These are phyloP conservation scores for Xylariomycetidae sp. DNA, from an alignment of 2,329 filamentous ascomycete genomes.

Conservation along the genomic window DNA sequence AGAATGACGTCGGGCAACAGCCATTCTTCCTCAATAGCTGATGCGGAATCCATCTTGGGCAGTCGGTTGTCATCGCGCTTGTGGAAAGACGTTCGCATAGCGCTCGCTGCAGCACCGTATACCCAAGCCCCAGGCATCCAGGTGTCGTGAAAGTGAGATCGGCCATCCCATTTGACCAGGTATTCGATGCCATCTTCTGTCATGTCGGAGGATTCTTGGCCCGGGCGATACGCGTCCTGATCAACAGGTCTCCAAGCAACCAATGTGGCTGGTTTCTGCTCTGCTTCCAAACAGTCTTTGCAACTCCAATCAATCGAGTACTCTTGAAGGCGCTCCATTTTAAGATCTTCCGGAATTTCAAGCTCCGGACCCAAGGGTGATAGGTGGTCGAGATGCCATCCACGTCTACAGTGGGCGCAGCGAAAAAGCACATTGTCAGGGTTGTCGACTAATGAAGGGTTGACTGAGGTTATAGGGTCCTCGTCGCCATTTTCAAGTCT, in stretches of 20 bases:
- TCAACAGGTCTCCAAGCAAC: constrained; percentile 82
- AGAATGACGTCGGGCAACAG: constrained; percentile 87
- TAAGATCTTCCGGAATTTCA: constrained; percentile 43
- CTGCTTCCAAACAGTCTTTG: constrained; percentile 64
- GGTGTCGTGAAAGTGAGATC: constrained; percentile 74
- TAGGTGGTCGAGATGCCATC: constrained; percentile 81
- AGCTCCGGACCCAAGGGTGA: constrained; percentile 40
- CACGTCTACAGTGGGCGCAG: constrained; percentile 70
- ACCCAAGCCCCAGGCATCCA: constrained; percentile 94
- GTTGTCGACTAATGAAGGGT: constrained; percentile 66
- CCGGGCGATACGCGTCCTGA: constrained; percentile 48
- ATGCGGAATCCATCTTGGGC: constrained; percentile 65
- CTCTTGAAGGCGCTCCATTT: constrained; percentile 61
- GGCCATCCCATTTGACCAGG: constrained; percentile 78
- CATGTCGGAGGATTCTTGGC: constrained; percentile 50
- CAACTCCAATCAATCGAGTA: constrained; percentile 77
- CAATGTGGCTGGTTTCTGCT: constrained; percentile 67
- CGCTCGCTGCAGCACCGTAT: constrained; percentile 59
- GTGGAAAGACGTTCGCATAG: constrained; percentile 71
- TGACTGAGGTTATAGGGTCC: constrained; percentile 68
- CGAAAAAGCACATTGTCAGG: constrained; percentile 74
- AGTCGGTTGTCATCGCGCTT: constrained; percentile 61
- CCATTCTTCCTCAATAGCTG: constrained; percentile 85
- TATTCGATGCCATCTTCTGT: constrained; percentile 83
- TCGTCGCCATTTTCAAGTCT: constrained; percentile 72